Percentiles rank a stretch among this genome's conserved stretches.
Conservation (phyloP, 257 asterid species). For the Solanum pinnatisectum region DNA sequence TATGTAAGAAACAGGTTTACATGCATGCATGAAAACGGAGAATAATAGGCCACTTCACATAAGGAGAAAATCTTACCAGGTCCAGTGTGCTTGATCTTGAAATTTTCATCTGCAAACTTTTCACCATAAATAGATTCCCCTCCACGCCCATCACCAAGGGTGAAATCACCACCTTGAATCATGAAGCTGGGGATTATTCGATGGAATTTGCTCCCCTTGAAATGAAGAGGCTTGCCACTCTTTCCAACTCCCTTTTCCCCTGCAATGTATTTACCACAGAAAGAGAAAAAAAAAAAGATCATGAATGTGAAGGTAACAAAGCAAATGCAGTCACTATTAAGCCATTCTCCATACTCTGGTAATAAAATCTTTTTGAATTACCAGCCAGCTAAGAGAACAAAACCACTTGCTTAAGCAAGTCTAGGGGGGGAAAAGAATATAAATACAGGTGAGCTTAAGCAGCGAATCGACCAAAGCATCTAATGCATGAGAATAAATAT, state of each 20-base stretch:
- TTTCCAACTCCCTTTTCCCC: slow-evolving; percentile 91
- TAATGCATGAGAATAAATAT: neutral
- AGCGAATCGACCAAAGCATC: neutral
- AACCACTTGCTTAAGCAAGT: neutral
- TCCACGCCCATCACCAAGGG: slow-evolving; percentile 95
- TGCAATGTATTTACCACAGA: slow-evolving; percentile 8
- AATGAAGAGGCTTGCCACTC: slow-evolving; percentile 84
- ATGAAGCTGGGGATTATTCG: slow-evolving; percentile 96
- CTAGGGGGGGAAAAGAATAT: neutral
- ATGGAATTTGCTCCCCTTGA: slow-evolving; percentile 83
- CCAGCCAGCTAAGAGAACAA: neutral
- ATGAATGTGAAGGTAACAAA: neutral
- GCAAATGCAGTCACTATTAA: neutral
- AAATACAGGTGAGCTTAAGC: neutral
- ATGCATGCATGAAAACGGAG: neutral
- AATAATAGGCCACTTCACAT: neutral
- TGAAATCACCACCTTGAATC: slow-evolving; percentile 98
- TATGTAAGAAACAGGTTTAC: neutral
- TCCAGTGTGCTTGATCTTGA: slow-evolving; percentile 89
- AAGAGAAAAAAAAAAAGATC: neutral
- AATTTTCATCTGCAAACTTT: slow-evolving; percentile 87
- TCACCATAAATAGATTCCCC: slow-evolving; percentile 92
- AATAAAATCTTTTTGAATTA: neutral
- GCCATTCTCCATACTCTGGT: neutral
- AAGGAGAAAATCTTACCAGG: slow-evolving; percentile 48